Evolutionary conservation across 805 yeast species (phyloP), one percentile per base, ranked within the genome.

Genomic region (Candida parachauliodes): DNA sequence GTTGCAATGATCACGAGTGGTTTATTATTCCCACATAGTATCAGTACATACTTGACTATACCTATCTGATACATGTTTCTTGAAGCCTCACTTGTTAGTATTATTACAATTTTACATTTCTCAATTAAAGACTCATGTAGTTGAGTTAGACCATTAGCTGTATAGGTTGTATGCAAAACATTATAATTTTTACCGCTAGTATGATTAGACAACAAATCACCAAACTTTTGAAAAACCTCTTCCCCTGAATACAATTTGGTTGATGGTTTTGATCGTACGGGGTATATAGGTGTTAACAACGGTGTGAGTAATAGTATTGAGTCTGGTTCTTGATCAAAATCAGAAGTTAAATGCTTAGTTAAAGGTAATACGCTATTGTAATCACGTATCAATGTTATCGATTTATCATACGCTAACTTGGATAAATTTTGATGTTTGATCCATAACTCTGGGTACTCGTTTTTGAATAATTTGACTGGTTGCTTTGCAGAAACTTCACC

Each of bases 31-130:
- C 77, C 74, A 51, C 84, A 78, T 11, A 77, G 58, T 14, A 75
- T 64, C 2, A 76, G 62, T 6, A 78, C 72, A 43, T 76, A 77
- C 46, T 78, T 79, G 16, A 79, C 76, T 21, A 78, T 70, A 5
- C 80, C 79, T 21, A 76, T 72, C 54, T 78, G 83, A 48, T 75
- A 77, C 73, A 76, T 71, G 51, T 78, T 77, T 40, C 81, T 57
- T 20, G 74, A 59, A 8, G 81, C 79, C 45, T 77, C 82, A 3
- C 81, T 74, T 8, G 81, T 74, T 22, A 77, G 60, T 8, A 74
- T 65, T 12, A 74, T 65, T n/a, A 74, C 74, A 6, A 74, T 70
- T 38, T 72, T 71, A 5, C 79, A 64, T 33, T 66, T 60, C 34
- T 73, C 77, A 19, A 77, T 74, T 36, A 77, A 60, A 20, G 64